phyloP scores from a whole-genome alignment of 1,139 yeast species.

The Protomyces gravidus region DNA sequence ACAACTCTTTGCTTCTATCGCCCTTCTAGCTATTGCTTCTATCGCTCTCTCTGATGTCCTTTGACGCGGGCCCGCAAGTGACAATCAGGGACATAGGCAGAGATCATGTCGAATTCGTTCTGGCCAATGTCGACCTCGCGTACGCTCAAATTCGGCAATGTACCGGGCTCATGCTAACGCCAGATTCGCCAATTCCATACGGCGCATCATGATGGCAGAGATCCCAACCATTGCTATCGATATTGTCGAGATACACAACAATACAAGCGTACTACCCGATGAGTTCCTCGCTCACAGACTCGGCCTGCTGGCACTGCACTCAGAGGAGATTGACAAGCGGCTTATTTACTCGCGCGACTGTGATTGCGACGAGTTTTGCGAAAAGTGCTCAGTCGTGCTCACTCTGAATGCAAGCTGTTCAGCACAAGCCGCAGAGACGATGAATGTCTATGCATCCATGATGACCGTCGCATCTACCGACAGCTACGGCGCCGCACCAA shows the following conservation, averaged over 20 bases:
- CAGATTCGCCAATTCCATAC: conserved; percentile 75
- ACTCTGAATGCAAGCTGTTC: conserved; percentile 84
- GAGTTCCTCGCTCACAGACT: conserved; percentile 90
- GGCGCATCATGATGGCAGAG: conserved; percentile 90
- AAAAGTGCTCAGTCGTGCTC: conserved; percentile 84
- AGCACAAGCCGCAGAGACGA: conserved; percentile 61
- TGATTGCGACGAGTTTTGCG: conserved; percentile 96
- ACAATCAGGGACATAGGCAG: conserved; percentile 80
- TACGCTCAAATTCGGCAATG: too few relatives aligned
- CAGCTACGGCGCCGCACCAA: conserved; percentile 38
- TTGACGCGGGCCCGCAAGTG: conserved; percentile 62
- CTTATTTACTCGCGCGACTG: conserved; percentile 62
- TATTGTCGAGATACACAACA: conserved; percentile 86
- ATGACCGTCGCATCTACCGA: conserved; percentile 41
- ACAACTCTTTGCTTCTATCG: not conserved
- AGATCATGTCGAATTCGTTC: conserved; percentile 85
- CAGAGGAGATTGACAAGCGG: conserved; percentile 69
- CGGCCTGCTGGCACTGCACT: conserved; percentile 83
- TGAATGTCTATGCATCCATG: conserved; percentile 87
- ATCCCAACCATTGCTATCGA: conserved; percentile 64
- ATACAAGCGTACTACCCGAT: conserved; percentile 93
- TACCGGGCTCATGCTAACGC: not conserved
- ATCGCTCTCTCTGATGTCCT: conserved; percentile 1
- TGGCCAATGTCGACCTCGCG: conserved; percentile 81
- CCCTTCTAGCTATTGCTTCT: too few relatives aligned